Evolutionary conservation across 1,284 basidiomycete genomes (phyloP), one percentile per base, ranked within the genome.

Genomic region (Sanguinoderma infundibulare): DNA sequence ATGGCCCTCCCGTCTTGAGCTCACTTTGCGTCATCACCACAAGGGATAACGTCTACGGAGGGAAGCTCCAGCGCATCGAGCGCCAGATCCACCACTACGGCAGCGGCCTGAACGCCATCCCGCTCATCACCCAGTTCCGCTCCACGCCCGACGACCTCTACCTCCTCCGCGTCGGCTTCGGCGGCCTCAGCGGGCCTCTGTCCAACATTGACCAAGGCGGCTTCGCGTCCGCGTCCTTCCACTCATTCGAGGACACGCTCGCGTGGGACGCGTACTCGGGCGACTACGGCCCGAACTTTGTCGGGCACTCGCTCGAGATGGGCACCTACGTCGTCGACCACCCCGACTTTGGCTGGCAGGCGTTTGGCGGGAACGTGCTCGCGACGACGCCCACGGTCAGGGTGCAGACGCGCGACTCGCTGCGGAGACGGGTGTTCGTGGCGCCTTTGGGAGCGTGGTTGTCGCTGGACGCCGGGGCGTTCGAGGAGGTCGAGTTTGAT

Each of bases 31-130:
- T n/a, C 22, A n/a, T n/a, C n/a, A n/a, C 40, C 24, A 22, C 4
- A 42, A 84, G 83, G 84, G 85, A 87, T 68, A 84, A 83, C 63
- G 74, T 85, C 15, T 86, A 85, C 59, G 84, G 82, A 10, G 84
- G 83, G 2, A 85, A 86, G 64, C 75, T 86, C 2, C 79, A 81
- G 67, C 76, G 84, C 35, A 82, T 83, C 62, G 85, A 87, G 70
- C 76, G 84, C 5, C 84, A 86, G 68, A 81, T 86, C 36, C 84
- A 86, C 67, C 84, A 87, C 68, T 87, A 87, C 66, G 84, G 84
- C 47, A 84, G 82, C 67, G 84, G 83, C 9, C 74, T 87, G 26
- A 86, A 86, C 65, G 81, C 84, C 3, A 75, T 86, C 15, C 84
- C 84, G 8, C 74, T 87, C 42, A 79, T 85, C 40, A 77, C 79